These are phyloP conservation scores for Coemansia sp. DNA, from an alignment of 192 early-diverging fungal genomes.

Conservation along the genomic window DNA sequence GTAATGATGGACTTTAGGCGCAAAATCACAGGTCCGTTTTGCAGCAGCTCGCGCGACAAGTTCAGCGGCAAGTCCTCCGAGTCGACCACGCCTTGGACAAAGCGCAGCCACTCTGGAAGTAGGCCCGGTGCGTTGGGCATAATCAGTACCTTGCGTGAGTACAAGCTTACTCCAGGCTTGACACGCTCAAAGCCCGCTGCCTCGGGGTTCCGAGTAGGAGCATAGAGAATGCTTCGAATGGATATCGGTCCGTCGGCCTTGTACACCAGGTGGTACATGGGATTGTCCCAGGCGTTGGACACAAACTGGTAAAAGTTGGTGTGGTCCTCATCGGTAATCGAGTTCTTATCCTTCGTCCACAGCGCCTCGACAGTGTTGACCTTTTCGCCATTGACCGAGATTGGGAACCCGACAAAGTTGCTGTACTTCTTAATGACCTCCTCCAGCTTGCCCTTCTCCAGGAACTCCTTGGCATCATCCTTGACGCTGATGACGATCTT, in stretches of 20 bases:
- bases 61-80: slow-evolving; percentile 97
- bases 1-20: slow-evolving; percentile 86
- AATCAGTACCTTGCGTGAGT: slow-evolving; percentile 95
- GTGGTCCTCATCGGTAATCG: slow-evolving; percentile 82
- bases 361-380: slow-evolving; percentile 93
- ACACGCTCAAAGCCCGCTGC: slow-evolving; percentile 55
- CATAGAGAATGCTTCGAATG: slow-evolving; percentile 85
- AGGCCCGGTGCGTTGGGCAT: slow-evolving; percentile 88
- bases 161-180: slow-evolving; percentile 84
- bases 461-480: slow-evolving; percentile 80
- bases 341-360: slow-evolving; percentile 83
- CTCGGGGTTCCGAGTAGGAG: slow-evolving; percentile 67
- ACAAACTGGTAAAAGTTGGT: slow-evolving; percentile 85
- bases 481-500: slow-evolving; percentile 91
- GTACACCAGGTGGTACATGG: slow-evolving; percentile 86
- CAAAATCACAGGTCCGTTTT: slow-evolving; percentile 79
- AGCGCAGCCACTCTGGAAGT: slow-evolving; percentile 86
- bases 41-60: slow-evolving; percentile 96
- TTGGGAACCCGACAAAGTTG: slow-evolving; percentile 98
- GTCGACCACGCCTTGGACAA: slow-evolving; percentile 93
- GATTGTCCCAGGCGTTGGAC: slow-evolving; percentile 67
- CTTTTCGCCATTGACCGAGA: slow-evolving; percentile 77
- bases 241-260: slow-evolving; percentile 92
- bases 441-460: slow-evolving; percentile 69
- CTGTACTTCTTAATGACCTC: slow-evolving; percentile 83